A percentile compares a stretch with the other conserved stretches of the same genome.
Evolutionary conservation across 768 basidiomycete genomes (phyloP).

Genomic region (Lentinula boryana): DNA sequence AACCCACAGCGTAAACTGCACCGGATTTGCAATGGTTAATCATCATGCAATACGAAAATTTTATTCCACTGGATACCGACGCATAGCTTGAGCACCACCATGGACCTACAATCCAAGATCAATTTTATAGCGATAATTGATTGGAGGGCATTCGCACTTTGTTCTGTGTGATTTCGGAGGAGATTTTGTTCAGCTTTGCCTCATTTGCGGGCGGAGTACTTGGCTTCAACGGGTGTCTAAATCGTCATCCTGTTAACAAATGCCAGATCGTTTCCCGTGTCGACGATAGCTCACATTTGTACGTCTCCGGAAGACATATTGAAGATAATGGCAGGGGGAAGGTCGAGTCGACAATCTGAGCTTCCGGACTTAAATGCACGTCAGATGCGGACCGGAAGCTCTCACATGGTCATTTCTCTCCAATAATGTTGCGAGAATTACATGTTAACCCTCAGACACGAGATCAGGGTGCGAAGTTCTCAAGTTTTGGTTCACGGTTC

Average conservation of each 20-base stretch:
- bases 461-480: too few relatives aligned
- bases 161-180: slow-evolving; percentile 67
- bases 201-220: slow-evolving; percentile 15
- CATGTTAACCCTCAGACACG: neutral
- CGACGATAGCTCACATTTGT: slow-evolving; percentile 2
- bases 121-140: neutral
- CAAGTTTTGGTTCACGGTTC: too few relatives aligned
- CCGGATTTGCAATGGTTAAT: neutral
- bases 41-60: neutral
- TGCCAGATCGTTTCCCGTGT: neutral
- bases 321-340: neutral
- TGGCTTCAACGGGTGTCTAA: slow-evolving; percentile 36
- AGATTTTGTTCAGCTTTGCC: slow-evolving; percentile 68
- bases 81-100: slow-evolving; percentile 83
- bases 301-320: slow-evolving; percentile 7
- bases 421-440: neutral
- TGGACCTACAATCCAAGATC: slow-evolving; percentile 31
- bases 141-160: slow-evolving; percentile 41
- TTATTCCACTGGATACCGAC: slow-evolving; percentile 33
- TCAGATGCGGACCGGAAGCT: neutral
- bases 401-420: neutral
- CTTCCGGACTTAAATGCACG: neutral
- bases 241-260: neutral
- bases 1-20: slow-evolving; percentile 71
- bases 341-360: too few relatives aligned